Conservation (phyloP, 306 rosid species). For the Cicer arietinum region DNA sequence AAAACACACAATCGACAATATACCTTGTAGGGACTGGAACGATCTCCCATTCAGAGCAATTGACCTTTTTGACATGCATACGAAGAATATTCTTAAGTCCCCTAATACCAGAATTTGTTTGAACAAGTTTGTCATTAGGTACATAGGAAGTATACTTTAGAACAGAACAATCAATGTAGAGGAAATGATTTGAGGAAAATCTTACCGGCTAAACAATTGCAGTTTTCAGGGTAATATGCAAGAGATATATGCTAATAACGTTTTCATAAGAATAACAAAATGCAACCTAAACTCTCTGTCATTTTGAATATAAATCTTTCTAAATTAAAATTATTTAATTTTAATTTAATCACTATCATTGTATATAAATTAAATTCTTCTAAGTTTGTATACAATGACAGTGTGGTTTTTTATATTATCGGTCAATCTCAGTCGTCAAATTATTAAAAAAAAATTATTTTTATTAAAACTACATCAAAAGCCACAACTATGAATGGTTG, state of each 20-base stretch:
- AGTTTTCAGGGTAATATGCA: background rate
- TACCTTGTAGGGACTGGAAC: slow-evolving; percentile 89
- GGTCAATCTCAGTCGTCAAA: too few relatives aligned
- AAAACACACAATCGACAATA: background rate
- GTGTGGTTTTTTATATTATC: too few relatives aligned
- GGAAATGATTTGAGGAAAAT: slow-evolving; percentile 2
- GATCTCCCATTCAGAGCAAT: slow-evolving; percentile 83
- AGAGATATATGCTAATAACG: background rate
- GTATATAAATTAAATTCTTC: too few relatives aligned
- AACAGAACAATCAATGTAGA: background rate
- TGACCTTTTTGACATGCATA: slow-evolving; percentile 80
- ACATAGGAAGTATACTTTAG: slow-evolving; percentile 1
- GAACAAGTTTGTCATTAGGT: background rate
- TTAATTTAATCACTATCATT: too few relatives aligned
- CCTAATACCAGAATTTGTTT: slow-evolving; percentile 55
- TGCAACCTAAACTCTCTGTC: too few relatives aligned
- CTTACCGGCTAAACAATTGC: background rate
- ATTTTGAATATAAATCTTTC: too few relatives aligned
- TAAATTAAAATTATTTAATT: too few relatives aligned
- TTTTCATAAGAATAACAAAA: background rate
- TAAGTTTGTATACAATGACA: too few relatives aligned
- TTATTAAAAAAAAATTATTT: too few relatives aligned
- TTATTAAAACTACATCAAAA: too few relatives aligned
- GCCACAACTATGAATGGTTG: too few relatives aligned
- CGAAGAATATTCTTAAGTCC: slow-evolving; percentile 84